These are phyloP conservation scores for Hymenoscyphus occultus DNA, from an alignment of 2,329 filamentous ascomycete species.

Conservation along the genomic window DNA sequence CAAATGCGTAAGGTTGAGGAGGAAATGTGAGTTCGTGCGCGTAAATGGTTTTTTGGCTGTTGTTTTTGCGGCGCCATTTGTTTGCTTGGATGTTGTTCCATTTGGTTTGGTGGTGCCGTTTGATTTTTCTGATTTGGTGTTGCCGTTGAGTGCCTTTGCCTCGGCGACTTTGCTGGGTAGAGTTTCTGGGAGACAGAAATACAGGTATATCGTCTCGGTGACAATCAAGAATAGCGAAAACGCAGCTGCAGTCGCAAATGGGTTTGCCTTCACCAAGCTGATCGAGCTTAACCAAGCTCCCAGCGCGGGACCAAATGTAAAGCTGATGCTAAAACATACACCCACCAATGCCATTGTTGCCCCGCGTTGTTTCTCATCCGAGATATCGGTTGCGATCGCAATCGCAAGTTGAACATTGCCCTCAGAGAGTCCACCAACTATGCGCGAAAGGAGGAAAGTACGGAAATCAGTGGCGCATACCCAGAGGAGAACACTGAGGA, in stretches of 20 bases:
- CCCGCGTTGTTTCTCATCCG: constrained; percentile 77
- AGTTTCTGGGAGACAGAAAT: constrained; percentile 81
- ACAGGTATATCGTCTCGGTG: constrained; percentile 84
- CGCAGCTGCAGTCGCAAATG: constrained; percentile 87
- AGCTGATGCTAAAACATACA: constrained; percentile 94
- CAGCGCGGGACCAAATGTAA: constrained; percentile 91
- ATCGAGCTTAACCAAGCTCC: constrained; percentile 83
- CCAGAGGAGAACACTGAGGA: constrained; percentile 90
- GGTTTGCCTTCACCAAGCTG: constrained; percentile 77
- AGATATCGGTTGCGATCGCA: constrained; percentile 95
- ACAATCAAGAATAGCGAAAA: constrained; percentile 84
- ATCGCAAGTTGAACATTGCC: constrained; percentile 96
- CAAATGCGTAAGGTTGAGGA: constrained; percentile 85
- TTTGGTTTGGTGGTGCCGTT: constrained; percentile 23
- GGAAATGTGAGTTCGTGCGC: constrained; percentile 72
- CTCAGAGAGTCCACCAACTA: constrained; percentile 91
- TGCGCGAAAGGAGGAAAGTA: constrained; percentile 88
- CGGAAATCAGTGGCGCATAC: constrained; percentile 90
- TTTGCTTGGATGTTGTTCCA: constrained; percentile 13
- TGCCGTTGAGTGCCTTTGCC: constrained; percentile 22
- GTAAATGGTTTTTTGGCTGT: constrained; percentile 24
- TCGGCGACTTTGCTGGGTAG: constrained; percentile 56
- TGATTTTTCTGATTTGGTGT: constrained; percentile 27
- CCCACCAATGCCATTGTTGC: constrained; percentile 96
- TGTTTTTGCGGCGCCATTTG: constrained; percentile 28